Conservation (phyloP, 2,329 filamentous ascomycete species). For the Pyrenochaeta sp. region DNA sequence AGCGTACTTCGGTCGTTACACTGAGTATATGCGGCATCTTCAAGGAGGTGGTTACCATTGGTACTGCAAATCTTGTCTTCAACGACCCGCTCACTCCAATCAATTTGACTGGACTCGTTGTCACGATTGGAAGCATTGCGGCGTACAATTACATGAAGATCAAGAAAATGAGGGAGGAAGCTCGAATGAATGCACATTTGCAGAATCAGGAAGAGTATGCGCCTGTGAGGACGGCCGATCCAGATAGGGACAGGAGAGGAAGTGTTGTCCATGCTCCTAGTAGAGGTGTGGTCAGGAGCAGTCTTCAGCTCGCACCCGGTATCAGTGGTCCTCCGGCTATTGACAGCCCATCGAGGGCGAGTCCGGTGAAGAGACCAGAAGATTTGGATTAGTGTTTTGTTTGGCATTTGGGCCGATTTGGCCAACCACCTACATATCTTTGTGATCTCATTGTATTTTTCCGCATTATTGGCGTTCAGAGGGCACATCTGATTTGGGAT, state of each 20-base stretch:
- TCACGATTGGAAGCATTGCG: slow-evolving; percentile 86
- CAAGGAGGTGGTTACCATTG: slow-evolving; percentile 97
- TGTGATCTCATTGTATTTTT: slow-evolving; percentile 10
- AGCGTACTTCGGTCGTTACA: slow-evolving; percentile 95
- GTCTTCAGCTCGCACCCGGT: slow-evolving; percentile 47
- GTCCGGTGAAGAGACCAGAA: slow-evolving; percentile 57
- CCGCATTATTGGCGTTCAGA: slow-evolving; percentile 28
- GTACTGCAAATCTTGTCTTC: slow-evolving; percentile 86
- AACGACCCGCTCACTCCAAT: slow-evolving; percentile 85
- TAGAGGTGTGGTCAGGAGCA: slow-evolving; percentile 47
- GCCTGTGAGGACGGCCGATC: slow-evolving; percentile 44
- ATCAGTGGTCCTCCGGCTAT: slow-evolving; percentile 16
- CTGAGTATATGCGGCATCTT: slow-evolving; percentile 97
- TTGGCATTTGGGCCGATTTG: slow-evolving; percentile 1
- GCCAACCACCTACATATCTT: slow-evolving; percentile 7
- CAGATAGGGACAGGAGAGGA: slow-evolving; percentile 33
- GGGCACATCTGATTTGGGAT: neutral
- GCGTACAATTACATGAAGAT: slow-evolving; percentile 97
- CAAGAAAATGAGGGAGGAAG: slow-evolving; percentile 83
- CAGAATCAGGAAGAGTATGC: slow-evolving; percentile 49
- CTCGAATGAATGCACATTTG: slow-evolving; percentile 59
- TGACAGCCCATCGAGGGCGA: slow-evolving; percentile 43
- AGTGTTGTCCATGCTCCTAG: slow-evolving; percentile 21
- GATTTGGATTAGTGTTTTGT: slow-evolving; percentile 49
- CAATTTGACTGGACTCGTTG: slow-evolving; percentile 86